phyloP scores from a whole-genome alignment of 129 eudicot genomes.

The Escallonia rubra region DNA sequence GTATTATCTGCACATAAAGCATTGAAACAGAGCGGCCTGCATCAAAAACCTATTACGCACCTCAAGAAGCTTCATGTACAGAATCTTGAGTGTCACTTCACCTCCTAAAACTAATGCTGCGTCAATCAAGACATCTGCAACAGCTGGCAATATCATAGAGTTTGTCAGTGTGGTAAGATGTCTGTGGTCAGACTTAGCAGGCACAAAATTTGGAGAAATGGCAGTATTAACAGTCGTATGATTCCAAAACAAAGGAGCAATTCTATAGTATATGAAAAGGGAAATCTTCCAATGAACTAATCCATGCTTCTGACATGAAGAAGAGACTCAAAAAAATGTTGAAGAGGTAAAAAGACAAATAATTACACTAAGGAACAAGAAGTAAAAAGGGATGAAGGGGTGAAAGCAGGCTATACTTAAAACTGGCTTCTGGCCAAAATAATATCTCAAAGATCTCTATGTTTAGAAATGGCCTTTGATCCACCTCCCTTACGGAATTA shows the following conservation, averaged over 20 bases:
- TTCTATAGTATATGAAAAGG: not conserved
- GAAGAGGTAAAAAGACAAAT: not conserved
- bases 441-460: too few species aligned
- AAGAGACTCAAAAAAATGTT: not conserved
- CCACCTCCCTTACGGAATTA: too few species aligned
- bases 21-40: not conserved
- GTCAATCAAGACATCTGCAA: constrained; percentile 96
- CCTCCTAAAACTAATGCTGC: constrained; percentile 98
- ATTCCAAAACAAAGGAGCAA: not conserved
- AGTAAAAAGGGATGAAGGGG: too few species aligned
- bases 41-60: constrained; percentile 32
- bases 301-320: too few species aligned
- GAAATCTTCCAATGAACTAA: not conserved
- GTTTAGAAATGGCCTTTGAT: too few species aligned
- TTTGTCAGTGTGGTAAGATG: constrained; percentile 14
- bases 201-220: constrained; percentile 4
- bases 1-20: too few species aligned
- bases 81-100: constrained; percentile 74
- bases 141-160: constrained; percentile 55
- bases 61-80: constrained; percentile 93
- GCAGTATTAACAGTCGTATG: not conserved
- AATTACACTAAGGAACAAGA: too few species aligned
- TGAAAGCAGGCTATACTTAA: too few species aligned
- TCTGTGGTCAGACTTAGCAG: not conserved
- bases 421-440: too few species aligned